These are phyloP conservation scores for Mucor irregularis DNA, from an alignment of 371 early-diverging fungal species.

Conservation along the genomic window DNA sequence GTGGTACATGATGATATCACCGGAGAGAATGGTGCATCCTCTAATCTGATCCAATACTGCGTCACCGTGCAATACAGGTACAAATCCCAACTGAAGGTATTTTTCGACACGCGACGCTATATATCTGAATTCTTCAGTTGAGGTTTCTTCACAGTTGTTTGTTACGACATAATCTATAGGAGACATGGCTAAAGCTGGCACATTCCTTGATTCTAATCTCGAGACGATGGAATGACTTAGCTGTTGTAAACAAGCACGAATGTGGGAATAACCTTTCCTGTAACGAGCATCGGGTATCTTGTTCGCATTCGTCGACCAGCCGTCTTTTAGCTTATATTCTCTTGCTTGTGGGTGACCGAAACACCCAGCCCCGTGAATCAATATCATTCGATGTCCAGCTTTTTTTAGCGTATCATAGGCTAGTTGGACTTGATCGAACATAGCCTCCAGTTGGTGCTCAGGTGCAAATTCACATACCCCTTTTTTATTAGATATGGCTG, in stretches of 20 bases:
- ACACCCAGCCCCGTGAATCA: conserved; percentile 53
- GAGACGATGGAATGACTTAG: conserved; percentile 25
- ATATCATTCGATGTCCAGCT: conserved; percentile 28
- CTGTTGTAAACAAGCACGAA: conserved; percentile 26
- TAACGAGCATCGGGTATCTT: not conserved
- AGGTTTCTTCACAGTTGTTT: conserved; percentile 24
- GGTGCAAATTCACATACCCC: conserved; percentile 29
- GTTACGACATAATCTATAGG: conserved; percentile 45
- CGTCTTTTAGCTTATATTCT: conserved; percentile 34
- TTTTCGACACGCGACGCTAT: conserved; percentile 20
- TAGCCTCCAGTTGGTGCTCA: conserved; percentile 2
- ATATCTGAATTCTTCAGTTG: conserved; percentile 6
- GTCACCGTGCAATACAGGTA: conserved; percentile 54
- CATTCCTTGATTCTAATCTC: conserved; percentile 20
- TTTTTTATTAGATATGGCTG: conserved; percentile 48
- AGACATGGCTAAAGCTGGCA: conserved; percentile 38
- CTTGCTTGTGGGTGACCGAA: conserved; percentile 55
- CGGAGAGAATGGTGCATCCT: conserved; percentile 50
- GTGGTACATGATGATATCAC: conserved; percentile 47
- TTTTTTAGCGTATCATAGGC: conserved; percentile 23
- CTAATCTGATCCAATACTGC: conserved; percentile 38
- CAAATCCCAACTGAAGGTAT: conserved; percentile 35
- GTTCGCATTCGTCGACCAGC: conserved; percentile 21
- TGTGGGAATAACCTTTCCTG: conserved; percentile 33
- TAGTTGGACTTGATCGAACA: conserved; percentile 28